Conservation (phyloP, 2,329 filamentous ascomycete genomes). For the Xylariaceae sp. region DNA sequence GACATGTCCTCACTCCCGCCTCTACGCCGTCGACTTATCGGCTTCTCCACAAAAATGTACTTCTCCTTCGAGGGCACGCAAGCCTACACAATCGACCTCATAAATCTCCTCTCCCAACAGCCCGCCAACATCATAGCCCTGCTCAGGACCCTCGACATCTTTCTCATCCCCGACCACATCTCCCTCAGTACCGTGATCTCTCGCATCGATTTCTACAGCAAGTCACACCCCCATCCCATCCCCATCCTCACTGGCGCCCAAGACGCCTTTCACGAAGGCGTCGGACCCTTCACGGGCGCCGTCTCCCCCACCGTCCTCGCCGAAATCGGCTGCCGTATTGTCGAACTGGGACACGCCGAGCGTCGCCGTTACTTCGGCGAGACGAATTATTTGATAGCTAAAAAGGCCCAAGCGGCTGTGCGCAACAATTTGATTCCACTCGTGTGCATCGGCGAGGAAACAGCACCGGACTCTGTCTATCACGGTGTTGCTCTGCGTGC, state of each 20-base stretch:
- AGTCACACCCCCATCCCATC: constrained; percentile 39
- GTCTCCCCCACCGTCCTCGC: constrained; percentile 63
- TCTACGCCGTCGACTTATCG: constrained; percentile 56
- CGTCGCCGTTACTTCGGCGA: constrained; percentile 67
- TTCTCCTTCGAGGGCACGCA: constrained; percentile 62
- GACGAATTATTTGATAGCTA: constrained; percentile 61
- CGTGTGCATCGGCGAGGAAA: constrained; percentile 71
- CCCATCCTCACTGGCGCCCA: constrained; percentile 66
- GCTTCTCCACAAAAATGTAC: constrained; percentile 76
- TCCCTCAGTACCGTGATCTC: constrained; percentile 52
- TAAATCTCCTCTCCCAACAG: constrained; percentile 41
- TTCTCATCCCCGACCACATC: constrained; percentile 73
- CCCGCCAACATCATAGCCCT: constrained; percentile 23
- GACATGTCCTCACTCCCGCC: constrained; percentile 9
- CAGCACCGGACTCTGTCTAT: constrained; percentile 30
- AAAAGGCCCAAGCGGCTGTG: constrained; percentile 64
- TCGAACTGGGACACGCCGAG: constrained; percentile 80
- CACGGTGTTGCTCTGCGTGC: constrained; percentile 35
- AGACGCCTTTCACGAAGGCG: constrained; percentile 64
- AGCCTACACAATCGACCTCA: constrained; percentile 48
- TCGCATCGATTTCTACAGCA: constrained; percentile 34
- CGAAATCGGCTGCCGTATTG: constrained; percentile 63
- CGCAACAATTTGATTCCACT: constrained; percentile 69
- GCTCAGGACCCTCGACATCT: constrained; percentile 41
- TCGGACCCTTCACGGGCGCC: constrained; percentile 72